Evolutionary conservation across 73 alveolate genomes (phyloP).

Genomic region (Urostyla sp.): DNA sequence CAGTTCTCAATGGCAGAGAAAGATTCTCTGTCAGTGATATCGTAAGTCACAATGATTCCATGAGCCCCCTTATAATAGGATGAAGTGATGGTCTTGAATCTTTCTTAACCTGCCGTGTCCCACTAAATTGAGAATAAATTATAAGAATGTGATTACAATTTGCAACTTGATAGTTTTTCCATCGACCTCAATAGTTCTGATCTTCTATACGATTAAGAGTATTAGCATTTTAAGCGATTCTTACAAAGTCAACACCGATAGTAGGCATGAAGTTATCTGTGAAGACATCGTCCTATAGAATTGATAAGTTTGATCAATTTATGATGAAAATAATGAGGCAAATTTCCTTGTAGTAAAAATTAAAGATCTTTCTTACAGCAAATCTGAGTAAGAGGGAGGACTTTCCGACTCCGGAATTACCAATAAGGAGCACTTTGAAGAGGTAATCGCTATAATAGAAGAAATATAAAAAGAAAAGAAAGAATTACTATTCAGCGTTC

Average conservation of each 20-base stretch:
- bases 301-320: too few relatives aligned
- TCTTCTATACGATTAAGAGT: constrained; percentile 30
- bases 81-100: constrained; percentile 73
- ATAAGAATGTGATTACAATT: constrained; percentile 56
- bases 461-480: background rate
- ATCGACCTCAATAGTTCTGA: constrained; percentile 79
- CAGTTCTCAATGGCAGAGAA: constrained; percentile 62
- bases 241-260: constrained; percentile 91
- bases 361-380: constrained; percentile 66
- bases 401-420: constrained; percentile 92
- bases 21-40: constrained; percentile 72
- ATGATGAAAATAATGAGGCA: too few relatives aligned
- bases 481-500: constrained; percentile 52
- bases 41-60: constrained; percentile 74
- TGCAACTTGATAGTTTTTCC: constrained; percentile 76
- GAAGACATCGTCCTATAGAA: constrained; percentile 76
- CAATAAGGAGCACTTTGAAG: constrained; percentile 86
- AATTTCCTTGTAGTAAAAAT: too few relatives aligned
- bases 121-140: constrained; percentile 25
- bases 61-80: constrained; percentile 78
- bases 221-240: background rate
- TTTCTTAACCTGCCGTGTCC: constrained; percentile 78
- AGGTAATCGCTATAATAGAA: constrained; percentile 74
- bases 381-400: constrained; percentile 83
- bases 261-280: constrained; percentile 89